A percentile compares a stretch with the other conserved stretches of the same genome.
phyloP scores from a whole-genome alignment of 768 basidiomycete genomes.

The Russula olivacea region DNA sequence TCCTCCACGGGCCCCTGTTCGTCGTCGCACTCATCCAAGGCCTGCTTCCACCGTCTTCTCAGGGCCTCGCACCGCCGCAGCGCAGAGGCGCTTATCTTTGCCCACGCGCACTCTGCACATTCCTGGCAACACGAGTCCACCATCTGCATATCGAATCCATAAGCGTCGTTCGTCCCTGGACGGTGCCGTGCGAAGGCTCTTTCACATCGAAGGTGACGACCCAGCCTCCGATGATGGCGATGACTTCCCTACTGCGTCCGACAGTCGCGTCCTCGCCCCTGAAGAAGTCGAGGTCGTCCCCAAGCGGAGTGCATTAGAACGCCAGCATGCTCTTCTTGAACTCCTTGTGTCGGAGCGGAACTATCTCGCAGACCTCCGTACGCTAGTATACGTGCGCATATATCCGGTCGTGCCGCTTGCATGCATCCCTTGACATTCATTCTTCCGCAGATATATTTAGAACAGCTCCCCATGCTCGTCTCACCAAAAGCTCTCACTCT shows the following conservation, averaged over 20 bases:
- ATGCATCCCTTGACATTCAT: background rate
- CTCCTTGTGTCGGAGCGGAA: conserved; percentile 78
- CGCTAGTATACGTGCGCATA: conserved; percentile 62
- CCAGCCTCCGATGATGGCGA: conserved; percentile 32
- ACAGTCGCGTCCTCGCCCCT: background rate
- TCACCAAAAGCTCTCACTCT: conserved; percentile 28
- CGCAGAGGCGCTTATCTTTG: conserved; percentile 19
- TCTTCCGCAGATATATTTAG: conserved; percentile 42
- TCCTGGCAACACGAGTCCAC: background rate
- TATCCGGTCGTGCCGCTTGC: background rate
- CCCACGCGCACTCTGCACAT: conserved; percentile 10
- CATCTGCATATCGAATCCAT: conserved; percentile 7
- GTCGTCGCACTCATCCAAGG: conserved; percentile 20
- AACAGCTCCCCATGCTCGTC: conserved; percentile 30
- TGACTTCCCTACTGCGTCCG: conserved; percentile 14
- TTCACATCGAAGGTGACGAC: conserved; percentile 35
- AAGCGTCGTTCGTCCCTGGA: conserved; percentile 17
- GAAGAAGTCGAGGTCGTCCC: conserved; percentile 1
- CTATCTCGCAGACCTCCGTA: conserved; percentile 73
- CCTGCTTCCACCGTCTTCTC: conserved; percentile 15
- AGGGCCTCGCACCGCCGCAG: background rate
- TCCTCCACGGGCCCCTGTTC: conserved; percentile 11
- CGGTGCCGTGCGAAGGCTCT: conserved; percentile 22
- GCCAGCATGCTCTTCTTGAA: conserved; percentile 76
- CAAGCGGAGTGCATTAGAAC: conserved; percentile 23